Conservation (phyloP, 23 red algal species). For the Gracilaria gracilis region DNA sequence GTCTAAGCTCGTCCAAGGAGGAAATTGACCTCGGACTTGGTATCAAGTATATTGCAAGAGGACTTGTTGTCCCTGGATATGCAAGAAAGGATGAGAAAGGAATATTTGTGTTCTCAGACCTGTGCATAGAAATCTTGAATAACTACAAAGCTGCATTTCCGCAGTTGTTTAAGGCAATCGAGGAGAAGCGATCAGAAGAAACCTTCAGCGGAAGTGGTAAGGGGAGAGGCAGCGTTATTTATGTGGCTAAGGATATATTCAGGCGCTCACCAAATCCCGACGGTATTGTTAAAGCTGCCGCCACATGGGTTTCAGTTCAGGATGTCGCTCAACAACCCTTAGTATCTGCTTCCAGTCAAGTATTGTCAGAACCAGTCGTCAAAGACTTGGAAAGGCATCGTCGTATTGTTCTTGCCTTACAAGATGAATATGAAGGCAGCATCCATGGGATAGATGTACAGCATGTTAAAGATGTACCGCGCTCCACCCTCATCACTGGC, state of each 20-base stretch:
- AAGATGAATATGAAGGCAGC: slow-evolving; percentile 29
- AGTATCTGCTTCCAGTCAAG: slow-evolving; percentile 33
- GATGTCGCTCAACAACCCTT: slow-evolving; percentile 66
- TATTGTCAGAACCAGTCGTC: slow-evolving; percentile 45
- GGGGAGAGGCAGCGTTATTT: slow-evolving; percentile 38
- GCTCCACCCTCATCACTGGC: slow-evolving; percentile 34
- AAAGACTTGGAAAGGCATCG: slow-evolving; percentile 56
- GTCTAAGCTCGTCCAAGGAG: slow-evolving; percentile 35
- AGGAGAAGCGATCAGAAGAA: slow-evolving; percentile 3
- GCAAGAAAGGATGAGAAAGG: slow-evolving; percentile 49
- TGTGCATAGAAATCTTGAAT: slow-evolving; percentile 43
- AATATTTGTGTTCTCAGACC: slow-evolving; percentile 54
- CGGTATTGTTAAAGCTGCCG: slow-evolving; percentile 31
- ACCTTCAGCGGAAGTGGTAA: not conserved
- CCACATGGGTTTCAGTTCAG: slow-evolving; percentile 63
- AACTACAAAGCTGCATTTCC: slow-evolving; percentile 69
- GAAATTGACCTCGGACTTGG: slow-evolving; percentile 80
- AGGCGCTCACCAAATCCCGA: slow-evolving; percentile 15
- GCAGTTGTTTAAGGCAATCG: slow-evolving; percentile 55
- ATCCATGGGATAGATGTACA: not conserved
- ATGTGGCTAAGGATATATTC: slow-evolving; percentile 43
- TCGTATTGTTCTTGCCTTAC: slow-evolving; percentile 42
- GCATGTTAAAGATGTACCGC: slow-evolving; percentile 35
- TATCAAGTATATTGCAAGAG: slow-evolving; percentile 75
- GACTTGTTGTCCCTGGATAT: slow-evolving; percentile 80